Base-by-base conservation (phyloP, 2,329 filamentous ascomycete genomes). In the Dactylellina parvicollis region DNA sequence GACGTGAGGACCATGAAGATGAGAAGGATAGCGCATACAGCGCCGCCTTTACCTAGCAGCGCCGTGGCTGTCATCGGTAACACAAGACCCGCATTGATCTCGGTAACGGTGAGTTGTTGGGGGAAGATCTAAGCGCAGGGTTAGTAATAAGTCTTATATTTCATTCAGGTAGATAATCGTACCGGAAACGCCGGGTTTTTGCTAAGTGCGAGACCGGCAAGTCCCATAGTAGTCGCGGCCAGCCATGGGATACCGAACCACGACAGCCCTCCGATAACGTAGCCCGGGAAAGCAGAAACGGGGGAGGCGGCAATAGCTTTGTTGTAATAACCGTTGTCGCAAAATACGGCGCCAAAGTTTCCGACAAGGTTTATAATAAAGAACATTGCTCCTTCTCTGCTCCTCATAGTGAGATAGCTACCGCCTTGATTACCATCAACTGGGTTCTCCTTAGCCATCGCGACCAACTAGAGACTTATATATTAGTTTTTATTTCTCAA, bases 221-320 rank as follows among this genome's bases (percentile, higher is more conserved):
- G 85, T 20, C 92, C 92, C 88, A 96, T 91, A 1, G 92, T 96
- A 0, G 91, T 96, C 0, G 92, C 92, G 0, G 88, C 90, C 4
- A 96, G 84, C 90, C 91, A 96, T 0, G 92, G 93, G 59, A 96
- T 95, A 0, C 93, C 92, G 76, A 96, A 96, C 92, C 92, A 96
- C 49, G 87, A 88, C 0, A 96, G 84, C n/a, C 93, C 92, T 2
- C 92, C 92, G 74, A 94, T 86, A 59, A 96, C 89, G 78, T 96
- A 96, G 12, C 92, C 92, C 0, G 92, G 92, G 1, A 96, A 86
- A 0, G 92, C 93, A 71, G 94, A 89, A 0, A 95, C 90, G 0
- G 92, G 92, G 16, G 88, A 90, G 0, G 93, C 92, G 4, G 92
- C 92, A 77, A 96, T 96, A 12, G 92, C 92, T 81, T 96, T 96